A percentile compares a stretch with the other conserved stretches of the same genome.
phyloP scores from a whole-genome alignment of 2,329 filamentous ascomycete genomes.

The Chaetomium globosum region DNA sequence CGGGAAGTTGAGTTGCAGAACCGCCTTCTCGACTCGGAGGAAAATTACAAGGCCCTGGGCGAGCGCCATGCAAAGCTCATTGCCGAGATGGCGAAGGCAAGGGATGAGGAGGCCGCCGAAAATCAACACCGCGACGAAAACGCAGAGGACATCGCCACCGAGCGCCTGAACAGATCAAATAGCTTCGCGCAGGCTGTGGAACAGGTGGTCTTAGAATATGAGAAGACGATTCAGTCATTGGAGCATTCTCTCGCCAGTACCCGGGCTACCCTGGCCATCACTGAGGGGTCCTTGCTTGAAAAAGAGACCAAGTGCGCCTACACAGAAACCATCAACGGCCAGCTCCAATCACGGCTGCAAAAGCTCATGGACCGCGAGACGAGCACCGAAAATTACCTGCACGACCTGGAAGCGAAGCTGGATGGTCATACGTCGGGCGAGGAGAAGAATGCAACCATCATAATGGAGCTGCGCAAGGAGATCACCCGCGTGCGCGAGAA shows the following conservation, averaged over 20 bases:
- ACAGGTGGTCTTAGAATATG: conserved; percentile 94
- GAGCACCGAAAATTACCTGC: conserved; percentile 89
- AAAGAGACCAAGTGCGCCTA: conserved; percentile 94
- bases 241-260: conserved; percentile 91
- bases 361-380: conserved; percentile 90
- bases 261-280: conserved; percentile 76
- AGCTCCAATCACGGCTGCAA: conserved; percentile 86
- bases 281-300: conserved; percentile 85
- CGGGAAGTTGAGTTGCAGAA: conserved; percentile 90
- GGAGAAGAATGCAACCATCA: conserved; percentile 85
- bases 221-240: conserved; percentile 94
- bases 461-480: conserved; percentile 87
- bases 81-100: conserved; percentile 84
- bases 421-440: conserved; percentile 89
- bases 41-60: conserved; percentile 90
- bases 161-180: conserved; percentile 89
- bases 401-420: conserved; percentile 86
- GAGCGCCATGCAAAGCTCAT: conserved; percentile 95
- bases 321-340: conserved; percentile 85
- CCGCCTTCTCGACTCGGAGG: conserved; percentile 86
- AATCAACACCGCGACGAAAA: conserved; percentile 63
- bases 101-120: conserved; percentile 67
- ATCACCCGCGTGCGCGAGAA: conserved; percentile 85
- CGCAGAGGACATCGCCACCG: conserved; percentile 76
- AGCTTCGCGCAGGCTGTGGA: conserved; percentile 96